Evolutionary conservation across 2,329 filamentous ascomycete genomes (phyloP).

Genomic region (Aspergillus ochraceoroseus): DNA sequence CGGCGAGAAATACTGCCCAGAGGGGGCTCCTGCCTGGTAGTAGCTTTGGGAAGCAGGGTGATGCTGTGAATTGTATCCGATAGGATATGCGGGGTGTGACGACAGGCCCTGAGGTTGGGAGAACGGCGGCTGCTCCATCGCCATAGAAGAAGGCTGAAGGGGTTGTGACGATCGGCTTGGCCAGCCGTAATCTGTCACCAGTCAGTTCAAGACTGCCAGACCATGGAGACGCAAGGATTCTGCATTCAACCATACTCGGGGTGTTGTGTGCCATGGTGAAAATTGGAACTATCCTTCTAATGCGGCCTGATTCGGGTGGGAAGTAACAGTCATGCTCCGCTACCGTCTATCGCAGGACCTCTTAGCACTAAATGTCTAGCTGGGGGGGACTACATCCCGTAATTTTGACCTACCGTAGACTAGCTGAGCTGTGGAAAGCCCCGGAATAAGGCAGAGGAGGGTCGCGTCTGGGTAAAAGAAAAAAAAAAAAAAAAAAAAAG

Average conservation of each 20-base stretch:
- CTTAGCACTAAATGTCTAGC: no score
- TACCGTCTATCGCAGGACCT: no score
- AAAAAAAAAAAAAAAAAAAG: no score
- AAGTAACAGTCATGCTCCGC: slow-evolving; percentile 1
- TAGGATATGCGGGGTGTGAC: slow-evolving; percentile 21
- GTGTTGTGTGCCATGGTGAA: slow-evolving; percentile 31
- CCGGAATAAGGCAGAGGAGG: no score
- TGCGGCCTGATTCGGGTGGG: slow-evolving; percentile 6
- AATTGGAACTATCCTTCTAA: slow-evolving; percentile 22
- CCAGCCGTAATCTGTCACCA: slow-evolving; percentile 29
- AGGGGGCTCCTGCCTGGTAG: slow-evolving; percentile 20
- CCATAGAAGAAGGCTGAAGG: slow-evolving; percentile 26
- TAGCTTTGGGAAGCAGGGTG: slow-evolving; percentile 21
- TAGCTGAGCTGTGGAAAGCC: no score
- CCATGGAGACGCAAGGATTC: background rate
- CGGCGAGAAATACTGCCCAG: slow-evolving; percentile 21
- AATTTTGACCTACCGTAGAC: no score
- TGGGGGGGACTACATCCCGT: no score
- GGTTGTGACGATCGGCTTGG: slow-evolving; percentile 29
- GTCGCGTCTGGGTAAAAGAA: no score
- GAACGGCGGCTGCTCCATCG: slow-evolving; percentile 27
- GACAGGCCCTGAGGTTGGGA: slow-evolving; percentile 26
- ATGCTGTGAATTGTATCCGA: slow-evolving; percentile 25
- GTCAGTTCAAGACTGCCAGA: slow-evolving; percentile 15
- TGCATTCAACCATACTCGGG: slow-evolving; percentile 24